Base-by-base conservation (phyloP, 2,329 filamentous ascomycete species). In the Diaporthe sp. region DNA sequence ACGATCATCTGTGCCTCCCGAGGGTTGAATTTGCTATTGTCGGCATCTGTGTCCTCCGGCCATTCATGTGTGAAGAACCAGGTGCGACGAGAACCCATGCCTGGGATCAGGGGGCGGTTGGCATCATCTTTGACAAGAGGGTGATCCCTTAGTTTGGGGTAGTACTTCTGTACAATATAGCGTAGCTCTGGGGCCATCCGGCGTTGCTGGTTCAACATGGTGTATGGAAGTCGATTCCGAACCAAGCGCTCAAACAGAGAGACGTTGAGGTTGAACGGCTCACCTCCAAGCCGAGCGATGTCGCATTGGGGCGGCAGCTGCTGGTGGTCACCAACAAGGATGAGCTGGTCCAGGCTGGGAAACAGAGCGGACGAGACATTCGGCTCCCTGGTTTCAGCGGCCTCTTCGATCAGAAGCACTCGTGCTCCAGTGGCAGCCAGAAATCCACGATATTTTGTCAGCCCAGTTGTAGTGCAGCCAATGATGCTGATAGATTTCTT, bases 181-280 rank as follows among this genome's bases (percentile, higher is more conserved):
- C 88, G 84, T 17, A 90, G 81, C 49, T 81, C 80, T 0, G 88
- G 87, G 3, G 85, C 84, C 88, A 90, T 90, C 31, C 89, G 85
- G 55, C 94, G 90, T 82, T 98, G 95, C 70, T 90, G 88, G 2
- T 88, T 89, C 0, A 97, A 87, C 72, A 90, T 91, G 1, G 89
- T 88, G 80, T 90, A 95, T 0, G 91, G 89, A 25, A 96, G 84
- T 0, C 87, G 81, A 22, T 94, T 91, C 6, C 88, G 85, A n/a
- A 97, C 89, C 20, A 97, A 86, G 1, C 95, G 89, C 83, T 97
- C 94, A 79, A 97, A 97, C 79, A 97, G 88, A 0, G 94, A 97
- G 0, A 95, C 84, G 44, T 94, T 91, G 49, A 97, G 87, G 77
- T 90, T 88, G 81, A 90, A 95, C 0, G 93, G 93, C 0, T 88